phyloP scores from a whole-genome alignment of 2,329 filamentous ascomycete species.

The Alternaria atra region DNA sequence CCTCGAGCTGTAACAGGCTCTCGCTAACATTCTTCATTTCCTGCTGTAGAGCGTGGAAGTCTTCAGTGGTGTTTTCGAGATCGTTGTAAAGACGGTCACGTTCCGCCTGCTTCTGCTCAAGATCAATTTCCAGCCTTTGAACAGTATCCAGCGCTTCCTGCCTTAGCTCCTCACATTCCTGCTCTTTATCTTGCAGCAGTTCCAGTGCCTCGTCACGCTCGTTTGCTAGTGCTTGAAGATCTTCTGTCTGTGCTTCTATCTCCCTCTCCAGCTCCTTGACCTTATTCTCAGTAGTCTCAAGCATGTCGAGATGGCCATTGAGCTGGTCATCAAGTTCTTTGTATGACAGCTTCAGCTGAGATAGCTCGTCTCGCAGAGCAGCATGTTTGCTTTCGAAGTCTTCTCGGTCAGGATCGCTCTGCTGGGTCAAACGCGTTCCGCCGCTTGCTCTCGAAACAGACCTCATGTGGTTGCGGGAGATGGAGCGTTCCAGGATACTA shows the following conservation, averaged over 20 bases:
- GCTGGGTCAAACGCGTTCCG: slow-evolving; percentile 64
- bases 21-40: slow-evolving; percentile 95
- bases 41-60: slow-evolving; percentile 87
- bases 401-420: slow-evolving; percentile 75
- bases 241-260: slow-evolving; percentile 78
- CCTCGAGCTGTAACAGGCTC: slow-evolving; percentile 84
- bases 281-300: slow-evolving; percentile 69
- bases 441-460: slow-evolving; percentile 76
- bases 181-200: slow-evolving; percentile 72
- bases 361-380: slow-evolving; percentile 84
- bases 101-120: slow-evolving; percentile 76
- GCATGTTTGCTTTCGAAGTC: slow-evolving; percentile 86
- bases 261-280: slow-evolving; percentile 80
- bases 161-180: slow-evolving; percentile 61
- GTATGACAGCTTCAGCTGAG: slow-evolving; percentile 85
- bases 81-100: slow-evolving; percentile 75
- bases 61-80: slow-evolving; percentile 79
- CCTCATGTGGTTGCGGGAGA: slow-evolving; percentile 80
- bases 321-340: slow-evolving; percentile 87
- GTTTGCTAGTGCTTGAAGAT: slow-evolving; percentile 78
- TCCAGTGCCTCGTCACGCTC: slow-evolving; percentile 88
- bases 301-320: slow-evolving; percentile 79
- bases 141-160: slow-evolving; percentile 68
- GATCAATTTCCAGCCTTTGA: slow-evolving; percentile 67
- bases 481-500: slow-evolving; percentile 92